These are phyloP conservation scores for Entelexis sorbosivorans DNA, from an alignment of 1,139 yeast genomes.

Conservation along the genomic window DNA sequence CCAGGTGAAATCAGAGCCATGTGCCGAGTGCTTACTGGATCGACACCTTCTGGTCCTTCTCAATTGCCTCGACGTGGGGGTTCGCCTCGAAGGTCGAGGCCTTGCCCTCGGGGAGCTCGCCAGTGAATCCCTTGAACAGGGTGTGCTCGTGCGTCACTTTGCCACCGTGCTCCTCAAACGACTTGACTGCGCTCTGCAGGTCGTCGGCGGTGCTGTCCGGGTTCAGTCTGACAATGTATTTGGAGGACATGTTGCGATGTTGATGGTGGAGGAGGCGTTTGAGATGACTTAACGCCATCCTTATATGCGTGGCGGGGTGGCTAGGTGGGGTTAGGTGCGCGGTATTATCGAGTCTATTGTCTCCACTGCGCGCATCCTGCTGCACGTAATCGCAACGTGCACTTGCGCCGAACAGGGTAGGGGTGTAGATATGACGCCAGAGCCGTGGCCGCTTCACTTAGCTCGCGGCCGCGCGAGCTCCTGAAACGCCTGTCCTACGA, in stretches of 20 bases:
- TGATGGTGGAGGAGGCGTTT: neutral
- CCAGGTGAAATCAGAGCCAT: neutral
- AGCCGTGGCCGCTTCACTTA: no score
- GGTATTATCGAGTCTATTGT: neutral
- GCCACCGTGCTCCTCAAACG: conserved; percentile 24
- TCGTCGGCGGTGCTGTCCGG: conserved; percentile 24
- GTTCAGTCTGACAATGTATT: conserved; percentile 25
- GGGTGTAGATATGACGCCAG: neutral
- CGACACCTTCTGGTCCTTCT: conserved; percentile 26
- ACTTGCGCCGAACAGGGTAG: neutral
- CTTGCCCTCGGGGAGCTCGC: conserved; percentile 25
- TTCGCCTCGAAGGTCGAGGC: conserved; percentile 23
- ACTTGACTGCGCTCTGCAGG: conserved; percentile 19
- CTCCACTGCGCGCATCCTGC: neutral
- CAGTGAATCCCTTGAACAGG: conserved; percentile 25
- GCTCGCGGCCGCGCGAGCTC: neutral
- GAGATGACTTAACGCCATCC: conserved; percentile 4
- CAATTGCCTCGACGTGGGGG: conserved; percentile 26
- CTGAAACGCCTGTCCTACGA: no score
- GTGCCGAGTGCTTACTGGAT: conserved; percentile 14
- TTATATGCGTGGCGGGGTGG: conserved; percentile 9
- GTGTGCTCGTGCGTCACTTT: conserved; percentile 23
- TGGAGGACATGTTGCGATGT: conserved; percentile 12
- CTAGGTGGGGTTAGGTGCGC: neutral
- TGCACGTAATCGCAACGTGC: conserved; percentile 4